phyloP scores from a whole-genome alignment of 257 asterid genomes.

The Salvia hispanica region DNA sequence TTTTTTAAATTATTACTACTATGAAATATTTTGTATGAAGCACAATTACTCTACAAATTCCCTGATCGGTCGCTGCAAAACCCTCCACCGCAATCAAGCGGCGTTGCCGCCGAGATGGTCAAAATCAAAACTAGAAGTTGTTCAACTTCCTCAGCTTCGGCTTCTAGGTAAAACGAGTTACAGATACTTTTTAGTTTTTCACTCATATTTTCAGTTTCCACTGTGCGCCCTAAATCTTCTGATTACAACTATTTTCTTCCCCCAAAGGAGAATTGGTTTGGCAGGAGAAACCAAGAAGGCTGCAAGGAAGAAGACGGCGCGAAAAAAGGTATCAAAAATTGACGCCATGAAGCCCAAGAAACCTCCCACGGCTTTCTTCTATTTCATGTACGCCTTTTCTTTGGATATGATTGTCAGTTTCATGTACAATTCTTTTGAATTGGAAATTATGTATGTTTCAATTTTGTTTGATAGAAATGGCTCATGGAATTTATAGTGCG shows the following conservation, averaged over 20 bases:
- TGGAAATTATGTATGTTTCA: not conserved
- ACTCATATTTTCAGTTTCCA: not conserved
- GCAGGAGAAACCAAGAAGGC: constrained; percentile 42
- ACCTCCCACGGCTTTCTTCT: constrained; percentile 97
- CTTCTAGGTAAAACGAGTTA: constrained; percentile 34
- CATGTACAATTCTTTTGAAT: not conserved
- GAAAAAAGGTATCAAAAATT: constrained; percentile 46
- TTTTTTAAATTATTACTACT: too few species aligned
- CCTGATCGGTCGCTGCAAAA: constrained; percentile 24
- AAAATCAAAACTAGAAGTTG: constrained; percentile 31
- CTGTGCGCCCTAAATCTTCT: constrained; percentile 12
- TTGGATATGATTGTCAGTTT: constrained; percentile 12
- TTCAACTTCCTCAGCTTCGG: constrained; percentile 37
- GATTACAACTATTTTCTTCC: not conserved
- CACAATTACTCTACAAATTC: not conserved
- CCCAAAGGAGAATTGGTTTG: constrained; percentile 48
- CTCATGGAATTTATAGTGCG: not conserved
- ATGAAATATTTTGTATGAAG: too few species aligned
- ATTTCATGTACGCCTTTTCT: constrained; percentile 54
- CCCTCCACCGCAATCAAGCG: constrained; percentile 30
- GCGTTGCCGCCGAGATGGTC: constrained; percentile 42
- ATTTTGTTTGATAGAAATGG: constrained; percentile 2
- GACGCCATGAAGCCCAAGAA: constrained; percentile 86
- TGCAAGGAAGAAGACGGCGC: constrained; percentile 38
- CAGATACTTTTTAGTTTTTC: not conserved